Conservation (phyloP, 1,284 basidiomycete genomes). For the Moniliella sp. region DNA sequence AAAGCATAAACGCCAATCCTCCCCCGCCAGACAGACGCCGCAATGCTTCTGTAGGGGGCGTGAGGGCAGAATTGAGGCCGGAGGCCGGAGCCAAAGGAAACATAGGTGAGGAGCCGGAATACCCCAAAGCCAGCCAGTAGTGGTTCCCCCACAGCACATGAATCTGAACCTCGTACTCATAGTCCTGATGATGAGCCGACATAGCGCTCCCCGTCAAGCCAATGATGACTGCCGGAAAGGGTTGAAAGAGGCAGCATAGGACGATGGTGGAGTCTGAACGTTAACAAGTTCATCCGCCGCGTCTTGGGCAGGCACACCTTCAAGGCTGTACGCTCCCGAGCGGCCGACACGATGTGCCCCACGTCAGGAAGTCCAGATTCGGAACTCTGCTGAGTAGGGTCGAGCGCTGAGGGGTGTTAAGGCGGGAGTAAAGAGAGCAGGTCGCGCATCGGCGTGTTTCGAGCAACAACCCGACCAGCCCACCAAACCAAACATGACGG, state of each 20-base stretch:
- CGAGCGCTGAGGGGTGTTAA: slow-evolving; percentile 5
- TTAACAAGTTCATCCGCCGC: slow-evolving; percentile 7
- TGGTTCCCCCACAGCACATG: slow-evolving; percentile 73
- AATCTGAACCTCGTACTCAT: slow-evolving; percentile 59
- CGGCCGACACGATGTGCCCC: too few relatives aligned
- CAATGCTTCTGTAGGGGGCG: slow-evolving; percentile 80
- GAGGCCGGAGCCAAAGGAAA: slow-evolving; percentile 61
- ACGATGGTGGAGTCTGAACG: slow-evolving; percentile 15
- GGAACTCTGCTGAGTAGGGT: slow-evolving; percentile 3
- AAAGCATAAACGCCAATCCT: slow-evolving; percentile 73
- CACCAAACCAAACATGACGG: slow-evolving; percentile 90
- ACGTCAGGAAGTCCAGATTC: too few relatives aligned
- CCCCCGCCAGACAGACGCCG: slow-evolving; percentile 68
- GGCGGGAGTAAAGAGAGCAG: slow-evolving; percentile 15
- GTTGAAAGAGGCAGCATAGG: slow-evolving; percentile 62
- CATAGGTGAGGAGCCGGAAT: slow-evolving; percentile 65
- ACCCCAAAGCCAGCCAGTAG: slow-evolving; percentile 63
- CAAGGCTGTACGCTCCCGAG: too few relatives aligned
- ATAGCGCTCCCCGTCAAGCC: slow-evolving; percentile 82
- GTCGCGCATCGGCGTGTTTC: slow-evolving; percentile 44
- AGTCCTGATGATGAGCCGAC: slow-evolving; percentile 78
- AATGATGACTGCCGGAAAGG: slow-evolving; percentile 62
- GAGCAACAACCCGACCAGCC: slow-evolving; percentile 66
- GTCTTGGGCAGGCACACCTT: too few relatives aligned
- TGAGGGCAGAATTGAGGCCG: slow-evolving; percentile 48